These are phyloP conservation scores for Alternaria ventricosa DNA, from an alignment of 2,329 filamentous ascomycete genomes.

Conservation along the genomic window DNA sequence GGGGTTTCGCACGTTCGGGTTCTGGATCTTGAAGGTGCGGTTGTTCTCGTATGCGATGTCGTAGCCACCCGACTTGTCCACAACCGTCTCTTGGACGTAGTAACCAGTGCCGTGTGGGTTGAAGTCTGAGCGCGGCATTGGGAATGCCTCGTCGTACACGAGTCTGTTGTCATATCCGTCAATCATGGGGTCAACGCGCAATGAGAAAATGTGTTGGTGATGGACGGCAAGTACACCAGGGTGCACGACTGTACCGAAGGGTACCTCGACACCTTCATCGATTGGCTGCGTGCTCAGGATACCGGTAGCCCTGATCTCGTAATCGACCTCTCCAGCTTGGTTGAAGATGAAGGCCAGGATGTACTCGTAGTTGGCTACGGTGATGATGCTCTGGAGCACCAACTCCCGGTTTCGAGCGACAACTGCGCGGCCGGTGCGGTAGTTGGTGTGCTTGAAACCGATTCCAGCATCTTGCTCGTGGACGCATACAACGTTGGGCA, in stretches of 20 bases:
- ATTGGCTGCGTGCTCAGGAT: conserved; percentile 72
- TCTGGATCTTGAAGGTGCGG: conserved; percentile 59
- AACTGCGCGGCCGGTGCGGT: conserved; percentile 68
- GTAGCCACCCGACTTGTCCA: conserved; percentile 58
- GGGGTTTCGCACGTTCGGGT: conserved; percentile 52
- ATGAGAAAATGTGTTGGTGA: conserved; percentile 77
- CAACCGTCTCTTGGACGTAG: conserved; percentile 54
- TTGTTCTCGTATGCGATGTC: conserved; percentile 55
- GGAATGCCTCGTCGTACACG: conserved; percentile 61
- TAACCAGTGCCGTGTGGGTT: conserved; percentile 65
- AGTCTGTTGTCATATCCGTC: conserved; percentile 56
- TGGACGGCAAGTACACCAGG: conserved; percentile 72
- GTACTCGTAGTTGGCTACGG: conserved; percentile 75
- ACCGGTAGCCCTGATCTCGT: conserved; percentile 73
- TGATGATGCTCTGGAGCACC: conserved; percentile 73
- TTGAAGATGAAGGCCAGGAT: conserved; percentile 76
- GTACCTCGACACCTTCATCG: conserved; percentile 68
- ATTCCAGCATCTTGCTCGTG: conserved; percentile 75
- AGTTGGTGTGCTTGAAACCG: conserved; percentile 76
- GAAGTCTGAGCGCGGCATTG: conserved; percentile 63
- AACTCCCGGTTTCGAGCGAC: conserved; percentile 69
- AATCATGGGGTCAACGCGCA: conserved; percentile 57
- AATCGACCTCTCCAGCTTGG: conserved; percentile 70
- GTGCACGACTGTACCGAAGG: conserved; percentile 72
- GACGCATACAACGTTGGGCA: conserved; percentile 73